Base-by-base conservation (phyloP, 805 yeast species). In the Wickerhamiella vanderwaltii region DNA sequence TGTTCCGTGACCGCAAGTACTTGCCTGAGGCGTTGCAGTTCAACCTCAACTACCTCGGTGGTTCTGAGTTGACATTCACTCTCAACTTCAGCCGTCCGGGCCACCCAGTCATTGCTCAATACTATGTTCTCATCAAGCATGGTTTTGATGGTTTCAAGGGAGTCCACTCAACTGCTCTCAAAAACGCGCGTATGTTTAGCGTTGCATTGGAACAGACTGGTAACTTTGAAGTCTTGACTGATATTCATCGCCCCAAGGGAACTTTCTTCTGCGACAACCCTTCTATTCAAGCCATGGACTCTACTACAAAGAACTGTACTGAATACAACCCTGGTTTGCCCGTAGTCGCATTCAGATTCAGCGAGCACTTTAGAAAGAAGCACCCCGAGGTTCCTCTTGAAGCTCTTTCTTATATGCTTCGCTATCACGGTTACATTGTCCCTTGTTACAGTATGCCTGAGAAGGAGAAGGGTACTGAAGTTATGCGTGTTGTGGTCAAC, bases 41-140 rank as follows among this genome's bases (percentile, higher is more conserved):
- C 63, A 77, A 80, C 49, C 68, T 86, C 55, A 77, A 77, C 57
- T 86, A 86, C 60, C 67, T 86, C 30, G 96, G 96, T 25, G 93
- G 94, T 17, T 69, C 77, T 5, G 95, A 86, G 60, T 88, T 80
- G 60, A 79, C 91, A 19, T 87, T 75, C 65, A 83, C 77, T 29
- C 69, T 86, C 58, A 86, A 86, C 64, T 86, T 86, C 62, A 82
- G 94, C 6, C 75, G 95, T 58, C 91, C 96, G 6, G 95, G 95
- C 1, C 82, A 75, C 72, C 94, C 87, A 45, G 87, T 87, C 24
- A 68, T 86, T 47, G 85, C 79, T 55, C 95, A 86, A 63, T 87
- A 86, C 41, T 85, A 65, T 68, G 80, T 81, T 59, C 76, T 86
- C 52, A 62, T 86, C 51, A 66, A 73, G 30, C 65, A 76, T 26